A percentile compares a stretch with the other conserved stretches of the same genome.
These are phyloP conservation scores for Trifolium repens DNA, from an alignment of 306 rosid species.

Conservation along the genomic window DNA sequence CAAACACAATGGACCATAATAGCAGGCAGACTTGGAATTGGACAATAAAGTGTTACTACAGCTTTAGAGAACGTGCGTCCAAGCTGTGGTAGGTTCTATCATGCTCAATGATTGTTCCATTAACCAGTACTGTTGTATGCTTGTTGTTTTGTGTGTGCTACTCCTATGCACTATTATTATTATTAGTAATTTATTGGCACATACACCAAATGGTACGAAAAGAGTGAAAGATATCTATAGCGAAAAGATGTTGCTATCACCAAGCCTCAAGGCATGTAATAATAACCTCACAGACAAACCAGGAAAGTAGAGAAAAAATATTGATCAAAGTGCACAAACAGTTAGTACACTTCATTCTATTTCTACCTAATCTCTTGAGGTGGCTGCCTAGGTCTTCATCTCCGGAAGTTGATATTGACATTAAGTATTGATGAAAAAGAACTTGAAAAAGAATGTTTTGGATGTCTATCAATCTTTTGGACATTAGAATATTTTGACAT, in stretches of 20 bases:
- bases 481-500: not conserved
- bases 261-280: not conserved
- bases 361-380: not conserved
- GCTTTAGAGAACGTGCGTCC: conserved; percentile 12
- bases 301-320: not conserved
- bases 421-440: not conserved
- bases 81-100: not conserved
- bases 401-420: not conserved
- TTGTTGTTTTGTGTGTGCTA: not conserved
- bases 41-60: conserved; percentile 3
- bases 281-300: not conserved
- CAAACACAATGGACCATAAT: conserved; percentile 1
- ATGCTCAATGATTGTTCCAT: conserved; percentile 14
- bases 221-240: conserved; percentile 11
- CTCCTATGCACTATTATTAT: not conserved
- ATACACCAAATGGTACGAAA: not conserved
- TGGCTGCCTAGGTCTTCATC: not conserved
- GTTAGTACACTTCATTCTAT: not conserved
- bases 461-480: not conserved
- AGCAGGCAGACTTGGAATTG: not conserved
- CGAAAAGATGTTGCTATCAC: too few relatives aligned
- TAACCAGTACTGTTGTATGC: not conserved
- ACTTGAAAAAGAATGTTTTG: not conserved
- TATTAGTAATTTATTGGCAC: not conserved
- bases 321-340: conserved; percentile 8